These are phyloP conservation scores for Globisporangium ultimum DNA, from an alignment of 352 stramenopile species.

Conservation along the genomic window DNA sequence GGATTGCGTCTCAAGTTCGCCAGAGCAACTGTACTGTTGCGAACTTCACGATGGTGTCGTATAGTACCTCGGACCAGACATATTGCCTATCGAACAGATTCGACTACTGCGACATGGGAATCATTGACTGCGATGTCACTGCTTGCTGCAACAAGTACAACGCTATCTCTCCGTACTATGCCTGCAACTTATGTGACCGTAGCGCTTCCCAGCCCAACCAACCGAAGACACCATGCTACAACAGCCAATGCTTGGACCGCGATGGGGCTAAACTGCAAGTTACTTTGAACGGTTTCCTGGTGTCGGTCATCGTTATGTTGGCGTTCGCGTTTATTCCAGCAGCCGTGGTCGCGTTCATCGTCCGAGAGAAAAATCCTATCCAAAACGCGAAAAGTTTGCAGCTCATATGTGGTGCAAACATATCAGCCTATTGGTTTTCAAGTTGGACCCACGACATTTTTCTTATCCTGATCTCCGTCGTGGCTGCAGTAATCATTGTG, in stretches of 20 bases:
- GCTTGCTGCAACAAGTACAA: slow-evolving; percentile 36
- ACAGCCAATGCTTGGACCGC: slow-evolving; percentile 21
- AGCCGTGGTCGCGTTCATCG: slow-evolving; percentile 38
- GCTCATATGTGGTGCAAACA: slow-evolving; percentile 37
- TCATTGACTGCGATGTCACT: slow-evolving; percentile 34
- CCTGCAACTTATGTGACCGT: slow-evolving; percentile 24
- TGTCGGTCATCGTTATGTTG: slow-evolving; percentile 35
- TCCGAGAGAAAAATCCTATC: slow-evolving; percentile 42
- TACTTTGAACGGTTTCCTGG: slow-evolving; percentile 43
- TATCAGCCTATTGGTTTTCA: slow-evolving; percentile 38
- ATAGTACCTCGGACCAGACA: slow-evolving; percentile 1
- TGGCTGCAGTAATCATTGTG: slow-evolving; percentile 21
- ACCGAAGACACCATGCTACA: slow-evolving; percentile 22
- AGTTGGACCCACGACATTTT: slow-evolving; percentile 38
- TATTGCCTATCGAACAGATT: slow-evolving; percentile 15
- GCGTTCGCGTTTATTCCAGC: slow-evolving; percentile 48
- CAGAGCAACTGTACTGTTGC: slow-evolving; percentile 21
- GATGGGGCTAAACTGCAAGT: slow-evolving; percentile 38
- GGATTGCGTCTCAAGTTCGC: slow-evolving; percentile 15
- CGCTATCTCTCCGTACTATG: slow-evolving; percentile 35
- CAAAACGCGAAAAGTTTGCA: slow-evolving; percentile 56
- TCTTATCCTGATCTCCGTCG: slow-evolving; percentile 27
- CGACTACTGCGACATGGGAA: slow-evolving; percentile 35
- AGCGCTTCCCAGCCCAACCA: neutral
- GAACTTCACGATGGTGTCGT: slow-evolving; percentile 22